Percentiles rank a stretch among this genome's conserved stretches.
Evolutionary conservation across 345 rosid genomes (phyloP).

Genomic region (Linum tenue): DNA sequence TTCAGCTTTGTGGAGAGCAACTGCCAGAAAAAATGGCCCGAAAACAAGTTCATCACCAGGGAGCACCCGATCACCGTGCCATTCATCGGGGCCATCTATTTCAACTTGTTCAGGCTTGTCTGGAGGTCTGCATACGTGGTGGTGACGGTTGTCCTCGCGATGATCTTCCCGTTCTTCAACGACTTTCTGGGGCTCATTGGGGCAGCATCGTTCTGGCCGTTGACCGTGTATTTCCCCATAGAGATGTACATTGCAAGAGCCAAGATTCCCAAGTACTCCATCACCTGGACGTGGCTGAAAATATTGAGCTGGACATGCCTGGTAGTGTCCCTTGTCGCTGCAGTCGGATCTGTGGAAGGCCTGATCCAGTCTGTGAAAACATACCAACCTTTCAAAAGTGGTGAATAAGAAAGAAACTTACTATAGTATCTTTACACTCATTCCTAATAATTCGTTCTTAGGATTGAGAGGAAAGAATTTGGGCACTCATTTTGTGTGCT

Average conservation of each 20-base stretch:
- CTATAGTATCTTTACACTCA: neutral
- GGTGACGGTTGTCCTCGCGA: conserved; percentile 51
- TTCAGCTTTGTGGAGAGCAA: conserved; percentile 50
- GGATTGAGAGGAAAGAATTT: neutral
- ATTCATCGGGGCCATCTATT: conserved; percentile 26
- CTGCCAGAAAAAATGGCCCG: conserved; percentile 47
- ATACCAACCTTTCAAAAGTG: conserved; percentile 55
- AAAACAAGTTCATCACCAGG: conserved; percentile 41
- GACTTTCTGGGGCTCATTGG: conserved; percentile 72
- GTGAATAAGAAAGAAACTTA: neutral
- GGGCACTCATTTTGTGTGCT: neutral
- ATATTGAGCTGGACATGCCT: conserved; percentile 46
- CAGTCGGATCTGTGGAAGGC: conserved; percentile 71
- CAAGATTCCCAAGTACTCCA: conserved; percentile 39
- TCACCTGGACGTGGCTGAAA: conserved; percentile 60
- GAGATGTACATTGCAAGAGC: conserved; percentile 68
- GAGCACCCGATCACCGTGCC: conserved; percentile 40
- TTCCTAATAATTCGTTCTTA: neutral
- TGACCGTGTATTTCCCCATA: conserved; percentile 76
- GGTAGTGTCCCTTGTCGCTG: conserved; percentile 51
- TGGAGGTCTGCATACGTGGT: conserved; percentile 74
- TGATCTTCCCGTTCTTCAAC: conserved; percentile 89
- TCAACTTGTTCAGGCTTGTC: conserved; percentile 53
- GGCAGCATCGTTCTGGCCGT: conserved; percentile 71
- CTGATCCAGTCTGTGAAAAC: conserved; percentile 38